Percentiles rank a stretch among this genome's conserved stretches.
Evolutionary conservation across 1,284 basidiomycete genomes (phyloP).

Genomic region (Pseudozyma tsukubaensis): DNA sequence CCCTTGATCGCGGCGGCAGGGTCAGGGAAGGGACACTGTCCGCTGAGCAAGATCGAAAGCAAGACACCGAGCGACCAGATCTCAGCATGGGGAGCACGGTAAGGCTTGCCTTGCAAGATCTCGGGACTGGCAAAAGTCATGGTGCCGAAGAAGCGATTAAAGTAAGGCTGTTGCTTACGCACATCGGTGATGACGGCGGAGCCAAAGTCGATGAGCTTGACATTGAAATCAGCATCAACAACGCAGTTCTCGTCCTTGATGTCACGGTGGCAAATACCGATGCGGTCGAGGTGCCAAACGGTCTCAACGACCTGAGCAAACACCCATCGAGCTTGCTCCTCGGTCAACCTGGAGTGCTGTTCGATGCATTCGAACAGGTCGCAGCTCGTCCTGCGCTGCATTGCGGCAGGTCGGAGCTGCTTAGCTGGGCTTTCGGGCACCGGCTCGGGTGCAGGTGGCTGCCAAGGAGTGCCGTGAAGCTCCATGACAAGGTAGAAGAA

Average conservation of each 20-base stretch:
- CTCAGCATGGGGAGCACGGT: conserved; percentile 80
- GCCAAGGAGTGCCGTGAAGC: conserved; percentile 88
- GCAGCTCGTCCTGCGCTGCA: conserved; percentile 81
- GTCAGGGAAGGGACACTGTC: conserved; percentile 84
- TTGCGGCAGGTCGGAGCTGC: conserved; percentile 63
- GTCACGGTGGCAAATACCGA: conserved; percentile 87
- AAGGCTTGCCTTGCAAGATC: conserved; percentile 79
- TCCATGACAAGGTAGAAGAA: conserved; percentile 94
- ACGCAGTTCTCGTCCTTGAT: conserved; percentile 92
- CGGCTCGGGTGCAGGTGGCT: conserved; percentile 35
- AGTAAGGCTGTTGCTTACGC: conserved; percentile 75
- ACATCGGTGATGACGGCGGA: conserved; percentile 83
- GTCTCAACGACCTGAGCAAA: conserved; percentile 88
- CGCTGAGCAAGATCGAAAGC: conserved; percentile 85
- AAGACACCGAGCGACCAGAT: conserved; percentile 93
- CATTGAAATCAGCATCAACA: conserved; percentile 75
- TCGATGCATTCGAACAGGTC: conserved; percentile 95
- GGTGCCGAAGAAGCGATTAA: conserved; percentile 70
- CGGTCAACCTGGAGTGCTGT: conserved; percentile 82
- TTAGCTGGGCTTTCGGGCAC: conserved; percentile 14
- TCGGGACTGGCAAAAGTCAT: conserved; percentile 73
- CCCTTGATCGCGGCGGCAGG: conserved; percentile 76
- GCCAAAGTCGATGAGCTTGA: conserved; percentile 94
- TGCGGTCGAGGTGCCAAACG: conserved; percentile 79
- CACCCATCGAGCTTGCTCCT: conserved; percentile 81